These are phyloP conservation scores for Nigrospora sphaerica DNA, from an alignment of 2,329 filamentous ascomycete species.

Conservation along the genomic window DNA sequence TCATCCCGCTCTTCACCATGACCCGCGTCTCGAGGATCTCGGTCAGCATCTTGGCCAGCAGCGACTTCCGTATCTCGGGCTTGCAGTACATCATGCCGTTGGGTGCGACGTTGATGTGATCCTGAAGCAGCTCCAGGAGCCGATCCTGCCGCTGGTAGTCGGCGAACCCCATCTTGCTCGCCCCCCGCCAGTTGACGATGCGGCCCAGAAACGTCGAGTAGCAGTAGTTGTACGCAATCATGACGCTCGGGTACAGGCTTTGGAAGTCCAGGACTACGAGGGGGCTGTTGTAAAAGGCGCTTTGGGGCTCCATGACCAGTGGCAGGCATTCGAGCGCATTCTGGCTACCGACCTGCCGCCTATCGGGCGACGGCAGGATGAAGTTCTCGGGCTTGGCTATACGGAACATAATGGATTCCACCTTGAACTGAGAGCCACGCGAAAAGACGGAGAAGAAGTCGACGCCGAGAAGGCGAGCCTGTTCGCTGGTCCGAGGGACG, in stretches of 20 bases:
- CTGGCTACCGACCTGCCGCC: constrained; percentile 86
- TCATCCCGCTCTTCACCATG: constrained; percentile 98
- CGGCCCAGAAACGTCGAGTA: constrained; percentile 94
- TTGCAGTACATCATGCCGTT: constrained; percentile 97
- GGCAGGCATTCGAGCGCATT: constrained; percentile 93
- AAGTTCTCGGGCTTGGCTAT: constrained; percentile 97
- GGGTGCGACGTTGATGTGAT: constrained; percentile 85
- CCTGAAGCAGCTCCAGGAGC: constrained; percentile 69
- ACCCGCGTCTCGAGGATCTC: constrained; percentile 94
- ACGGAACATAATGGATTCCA: constrained; percentile 97
- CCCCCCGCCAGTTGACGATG: constrained; percentile 79
- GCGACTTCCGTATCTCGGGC: constrained; percentile 75
- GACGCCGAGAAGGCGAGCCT: constrained; percentile 84
- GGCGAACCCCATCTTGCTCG: constrained; percentile 89
- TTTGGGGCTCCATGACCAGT: constrained; percentile 95
- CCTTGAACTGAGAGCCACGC: constrained; percentile 94
- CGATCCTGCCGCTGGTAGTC: constrained; percentile 74
- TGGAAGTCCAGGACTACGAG: constrained; percentile 92
- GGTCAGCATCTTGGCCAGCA: constrained; percentile 91
- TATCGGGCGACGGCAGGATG: constrained; percentile 79
- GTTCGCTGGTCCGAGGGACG: constrained; percentile 83
- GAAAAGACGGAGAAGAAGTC: constrained; percentile 97
- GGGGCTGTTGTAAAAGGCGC: constrained; percentile 86
- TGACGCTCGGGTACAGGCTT: constrained; percentile 90
- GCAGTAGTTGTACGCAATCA: constrained; percentile 99